Conservation (phyloP, 306 rosid genomes). For the Boehmeria nivea region DNA sequence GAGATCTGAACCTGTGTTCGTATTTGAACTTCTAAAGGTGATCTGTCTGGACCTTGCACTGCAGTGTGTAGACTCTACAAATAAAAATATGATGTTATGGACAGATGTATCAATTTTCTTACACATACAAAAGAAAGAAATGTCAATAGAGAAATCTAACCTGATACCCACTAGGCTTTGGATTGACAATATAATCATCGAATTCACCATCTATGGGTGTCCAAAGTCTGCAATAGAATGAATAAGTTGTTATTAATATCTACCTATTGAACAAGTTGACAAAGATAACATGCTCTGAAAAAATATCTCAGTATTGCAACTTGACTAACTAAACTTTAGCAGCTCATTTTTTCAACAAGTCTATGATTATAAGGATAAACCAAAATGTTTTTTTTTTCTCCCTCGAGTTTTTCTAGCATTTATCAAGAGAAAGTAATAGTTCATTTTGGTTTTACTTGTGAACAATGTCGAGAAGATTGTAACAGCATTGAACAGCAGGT, state of each 20-base stretch:
- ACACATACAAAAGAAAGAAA: conserved; percentile 8
- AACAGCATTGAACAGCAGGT: conserved; percentile 90
- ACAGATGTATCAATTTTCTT: too few relatives aligned
- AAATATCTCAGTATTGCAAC: too few relatives aligned
- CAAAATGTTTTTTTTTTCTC: too few relatives aligned
- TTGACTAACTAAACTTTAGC: too few relatives aligned
- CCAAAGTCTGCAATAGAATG: conserved; percentile 60
- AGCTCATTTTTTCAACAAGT: too few relatives aligned
- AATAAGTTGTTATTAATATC: neutral
- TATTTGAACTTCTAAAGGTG: conserved; percentile 97
- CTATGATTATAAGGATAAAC: too few relatives aligned
- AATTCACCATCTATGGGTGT: conserved; percentile 91
- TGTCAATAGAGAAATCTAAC: conserved; percentile 25
- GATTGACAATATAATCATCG: conserved; percentile 94
- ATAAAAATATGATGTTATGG: conserved; percentile 1
- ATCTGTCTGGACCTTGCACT: conserved; percentile 82
- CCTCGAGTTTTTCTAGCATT: too few relatives aligned
- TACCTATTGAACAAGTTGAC: neutral
- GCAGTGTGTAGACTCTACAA: conserved; percentile 96
- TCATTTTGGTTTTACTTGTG: conserved; percentile 61
- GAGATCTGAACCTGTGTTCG: conserved; percentile 70
- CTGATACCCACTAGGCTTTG: conserved; percentile 98
- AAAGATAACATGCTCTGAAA: neutral
- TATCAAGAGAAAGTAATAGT: neutral
- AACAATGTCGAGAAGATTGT: conserved; percentile 80